A percentile compares a stretch with the other conserved stretches of the same genome.
phyloP scores from a whole-genome alignment of 2,329 filamentous ascomycete species.

The Thielaviopsis cerberus region DNA sequence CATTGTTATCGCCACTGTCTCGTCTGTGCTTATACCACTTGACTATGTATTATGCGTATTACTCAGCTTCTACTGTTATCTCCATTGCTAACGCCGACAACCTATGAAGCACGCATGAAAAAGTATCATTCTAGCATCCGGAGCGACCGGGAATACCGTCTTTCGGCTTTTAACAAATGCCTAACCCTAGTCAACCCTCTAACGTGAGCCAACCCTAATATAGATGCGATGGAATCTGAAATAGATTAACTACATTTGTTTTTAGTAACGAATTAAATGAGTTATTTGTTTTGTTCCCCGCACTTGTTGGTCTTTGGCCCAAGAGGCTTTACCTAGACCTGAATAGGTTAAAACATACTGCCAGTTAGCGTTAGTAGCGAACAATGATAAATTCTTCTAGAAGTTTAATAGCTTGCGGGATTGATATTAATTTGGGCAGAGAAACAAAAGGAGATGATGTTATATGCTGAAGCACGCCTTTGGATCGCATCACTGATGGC shows the following conservation, averaged over 20 bases:
- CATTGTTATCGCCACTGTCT: not conserved
- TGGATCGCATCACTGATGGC: not conserved
- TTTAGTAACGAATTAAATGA: too few species aligned
- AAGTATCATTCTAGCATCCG: too few species aligned
- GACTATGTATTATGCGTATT: not conserved
- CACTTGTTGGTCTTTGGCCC: not conserved
- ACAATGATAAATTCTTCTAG: not conserved
- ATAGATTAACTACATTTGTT: too few species aligned
- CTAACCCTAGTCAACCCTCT: too few species aligned
- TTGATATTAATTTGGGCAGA: not conserved
- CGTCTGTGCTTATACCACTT: not conserved
- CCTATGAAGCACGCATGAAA: too few species aligned
- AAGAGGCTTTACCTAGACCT: not conserved
- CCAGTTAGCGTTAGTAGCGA: not conserved
- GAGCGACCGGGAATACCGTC: too few species aligned
- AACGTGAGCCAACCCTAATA: too few species aligned
- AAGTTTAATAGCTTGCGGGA: not conserved
- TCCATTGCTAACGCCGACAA: not conserved
- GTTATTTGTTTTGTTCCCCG: not conserved
- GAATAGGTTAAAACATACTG: not conserved
- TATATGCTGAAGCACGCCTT: not conserved
- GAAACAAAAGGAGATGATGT: not conserved
- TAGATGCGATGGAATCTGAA: too few species aligned
- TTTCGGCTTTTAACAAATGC: too few species aligned
- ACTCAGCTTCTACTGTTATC: not conserved